Evolutionary conservation across 192 early-diverging fungal genomes (phyloP), one percentile per base, ranked within the genome.

Genomic region (Coemansia sp.): DNA sequence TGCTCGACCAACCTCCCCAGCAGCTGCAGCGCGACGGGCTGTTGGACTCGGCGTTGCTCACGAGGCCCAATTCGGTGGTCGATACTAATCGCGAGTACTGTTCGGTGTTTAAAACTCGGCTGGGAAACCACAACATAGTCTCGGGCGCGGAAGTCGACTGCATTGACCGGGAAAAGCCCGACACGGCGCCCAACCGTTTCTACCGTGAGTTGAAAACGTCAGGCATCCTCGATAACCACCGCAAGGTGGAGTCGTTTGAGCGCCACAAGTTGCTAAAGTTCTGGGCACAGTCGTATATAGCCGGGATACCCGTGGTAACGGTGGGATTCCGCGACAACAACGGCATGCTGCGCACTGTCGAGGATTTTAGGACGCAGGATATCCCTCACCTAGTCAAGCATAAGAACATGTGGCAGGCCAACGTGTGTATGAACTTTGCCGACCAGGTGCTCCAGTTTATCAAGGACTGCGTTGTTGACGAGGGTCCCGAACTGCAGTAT

Each of bases 131-230:
- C 63, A 78, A 81, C 35, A 62, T 97, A 7, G 81, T 98, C 19
- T 88, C 96, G 70, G 97, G 94, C 3, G 97, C 93, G 10, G 97
- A 98, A 66, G 91, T 98, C 24, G 95, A 98, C 73, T 98, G 96
- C 78, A 72, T 87, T 21, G 74, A 79, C 42, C 83, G 87, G 81
- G 84, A 75, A 11, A 85, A 83, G 65, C 67, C 76, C 0, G 53
- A 27, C 0, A 63, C 76, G 10, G 83, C 87, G 59, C 92, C 92
- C 16, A 68, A 79, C 31, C 71, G 81, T 6, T 63, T 74, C 46
- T 98, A 98, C 66, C 85, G 90, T 19, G 97, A 98, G 74, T 88
- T 98, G 37, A 98, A 98, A 67, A 97, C 95, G 4, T 41, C 56
- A 6, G 29, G 60, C 45, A 8, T 78, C 5, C 62, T 83, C 39